Evolutionary conservation across 2,329 filamentous ascomycete genomes (phyloP).

Genomic region (Fulvia fulva): DNA sequence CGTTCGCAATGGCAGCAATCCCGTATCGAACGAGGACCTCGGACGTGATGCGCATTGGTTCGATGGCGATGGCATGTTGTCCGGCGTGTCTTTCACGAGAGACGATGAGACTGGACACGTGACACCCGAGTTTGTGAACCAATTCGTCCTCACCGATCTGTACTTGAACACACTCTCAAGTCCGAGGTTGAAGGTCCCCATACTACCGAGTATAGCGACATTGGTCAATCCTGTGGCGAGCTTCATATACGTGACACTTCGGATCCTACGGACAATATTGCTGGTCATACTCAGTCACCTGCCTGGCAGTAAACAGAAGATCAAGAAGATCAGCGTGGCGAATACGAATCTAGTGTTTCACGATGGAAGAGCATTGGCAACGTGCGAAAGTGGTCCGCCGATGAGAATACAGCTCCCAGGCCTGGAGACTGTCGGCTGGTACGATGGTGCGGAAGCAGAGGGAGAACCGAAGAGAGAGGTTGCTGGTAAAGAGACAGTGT

Average conservation of each 20-base stretch:
- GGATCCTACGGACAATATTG: constrained; percentile 55
- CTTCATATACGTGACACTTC: constrained; percentile 47
- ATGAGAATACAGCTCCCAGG: constrained; percentile 61
- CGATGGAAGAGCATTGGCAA: constrained; percentile 64
- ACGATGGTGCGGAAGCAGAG: constrained; percentile 56
- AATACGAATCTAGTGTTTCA: constrained; percentile 66
- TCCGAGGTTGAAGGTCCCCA: constrained; percentile 48
- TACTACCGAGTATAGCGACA: constrained; percentile 65
- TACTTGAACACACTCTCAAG: constrained; percentile 54
- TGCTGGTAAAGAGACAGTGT: constrained; percentile 11
- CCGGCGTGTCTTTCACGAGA: constrained; percentile 59
- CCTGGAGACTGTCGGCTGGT: constrained; percentile 68
- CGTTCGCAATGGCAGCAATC: constrained; percentile 68
- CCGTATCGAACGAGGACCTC: constrained; percentile 57
- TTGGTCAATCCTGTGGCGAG: constrained; percentile 58
- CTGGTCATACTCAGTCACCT: constrained; percentile 57
- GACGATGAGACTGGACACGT: constrained; percentile 40
- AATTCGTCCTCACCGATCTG: constrained; percentile 65
- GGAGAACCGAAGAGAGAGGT: constrained; percentile 41
- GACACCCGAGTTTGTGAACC: constrained; percentile 63
- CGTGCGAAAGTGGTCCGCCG: constrained; percentile 67
- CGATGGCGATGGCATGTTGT: constrained; percentile 71
- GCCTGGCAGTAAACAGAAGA: constrained; percentile 52
- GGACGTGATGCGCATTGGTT: constrained; percentile 68
- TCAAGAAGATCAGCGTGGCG: constrained; percentile 67